Percentiles rank a stretch among this genome's conserved stretches.
Conservation (phyloP, 306 rosid species). For the Glycyrrhiza uralensis region DNA sequence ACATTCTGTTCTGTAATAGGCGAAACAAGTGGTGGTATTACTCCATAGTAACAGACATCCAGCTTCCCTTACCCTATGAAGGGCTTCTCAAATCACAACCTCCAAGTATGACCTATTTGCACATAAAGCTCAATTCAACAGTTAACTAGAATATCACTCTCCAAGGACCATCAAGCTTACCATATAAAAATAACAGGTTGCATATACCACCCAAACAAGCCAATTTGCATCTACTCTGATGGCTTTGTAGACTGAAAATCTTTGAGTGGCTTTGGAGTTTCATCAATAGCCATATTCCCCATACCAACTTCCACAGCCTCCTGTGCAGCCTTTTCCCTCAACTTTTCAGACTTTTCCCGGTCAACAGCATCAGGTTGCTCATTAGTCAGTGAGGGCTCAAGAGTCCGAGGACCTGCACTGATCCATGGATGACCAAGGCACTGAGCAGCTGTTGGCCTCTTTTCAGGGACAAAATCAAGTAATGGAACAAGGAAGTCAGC, state of each 20-base stretch:
- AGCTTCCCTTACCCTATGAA: slow-evolving; percentile 18
- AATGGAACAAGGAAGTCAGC: slow-evolving; percentile 70
- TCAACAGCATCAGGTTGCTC: slow-evolving; percentile 32
- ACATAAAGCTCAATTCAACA: background rate
- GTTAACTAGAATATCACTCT: background rate
- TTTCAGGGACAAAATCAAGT: slow-evolving; percentile 91
- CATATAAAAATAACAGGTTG: slow-evolving; percentile 25
- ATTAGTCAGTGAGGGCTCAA: slow-evolving; percentile 48
- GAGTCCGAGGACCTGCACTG: slow-evolving; percentile 59
- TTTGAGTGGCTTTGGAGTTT: slow-evolving; percentile 46
- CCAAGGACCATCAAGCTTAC: slow-evolving; percentile 9
- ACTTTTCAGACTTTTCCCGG: slow-evolving; percentile 32
- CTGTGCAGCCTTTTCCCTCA: slow-evolving; percentile 54
- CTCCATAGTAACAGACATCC: background rate
- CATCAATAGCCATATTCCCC: slow-evolving; percentile 56
- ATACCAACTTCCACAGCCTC: slow-evolving; percentile 64
- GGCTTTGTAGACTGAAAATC: slow-evolving; percentile 32
- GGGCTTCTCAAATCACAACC: slow-evolving; percentile 28
- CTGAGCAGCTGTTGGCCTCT: slow-evolving; percentile 86
- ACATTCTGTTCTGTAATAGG: background rate
- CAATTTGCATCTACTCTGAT: background rate
- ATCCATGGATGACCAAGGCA: slow-evolving; percentile 92
- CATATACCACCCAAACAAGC: slow-evolving; percentile 1
- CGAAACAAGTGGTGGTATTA: background rate
- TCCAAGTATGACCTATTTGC: slow-evolving; percentile 4